Evolutionary conservation across 2,329 filamentous ascomycete genomes (phyloP), one percentile per base, ranked within the genome.

Genomic region (Monosporascus cannonballus): DNA sequence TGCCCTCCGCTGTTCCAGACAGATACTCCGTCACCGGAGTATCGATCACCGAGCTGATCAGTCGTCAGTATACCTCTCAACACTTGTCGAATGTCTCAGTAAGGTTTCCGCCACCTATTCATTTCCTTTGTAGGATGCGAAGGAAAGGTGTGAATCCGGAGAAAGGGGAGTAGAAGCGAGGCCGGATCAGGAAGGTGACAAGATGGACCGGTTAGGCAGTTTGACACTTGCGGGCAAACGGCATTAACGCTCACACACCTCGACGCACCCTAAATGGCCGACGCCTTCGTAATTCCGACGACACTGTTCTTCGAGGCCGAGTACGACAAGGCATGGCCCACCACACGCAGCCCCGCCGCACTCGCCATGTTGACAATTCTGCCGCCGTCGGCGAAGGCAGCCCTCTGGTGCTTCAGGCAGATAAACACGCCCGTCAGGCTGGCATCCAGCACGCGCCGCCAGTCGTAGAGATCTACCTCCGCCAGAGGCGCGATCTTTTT

Each of bases 381-480:
- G 0, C 71, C 74, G n/a, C 66, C 59, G 7, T 67, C 62, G 27
- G 57, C 59, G 51, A 80, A 73, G 1, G 66, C 64, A 15, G 64
- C 67, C 11, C 82, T 54, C 59, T 82, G 62, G n/a, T 75, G 73
- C 17, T 76, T 66, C 53, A 83, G 54, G 53, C 76, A 79, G 48
- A 78, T 73, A 64, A 80, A 76, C 27, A 76, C 64, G 5, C 79
- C 78, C 7, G 62, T 70, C 7, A 73, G 54, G 58, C 80, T 79
- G 9, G 79, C 71, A 2, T 62, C 58, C 50, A 78, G 61, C 17
- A 73, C 64, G 27, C 63, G 63, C 41, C 73, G 68, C 73, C 73
- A 79, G 22, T 72, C 67, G 1, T 71, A 66, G 20, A 75, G 69
- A 0, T 64, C 64, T 20, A 71, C 55, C 17, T 68, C 60, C 2